These are phyloP conservation scores for Candida tetrigidarum DNA, from an alignment of 1,139 yeast genomes.

Conservation along the genomic window DNA sequence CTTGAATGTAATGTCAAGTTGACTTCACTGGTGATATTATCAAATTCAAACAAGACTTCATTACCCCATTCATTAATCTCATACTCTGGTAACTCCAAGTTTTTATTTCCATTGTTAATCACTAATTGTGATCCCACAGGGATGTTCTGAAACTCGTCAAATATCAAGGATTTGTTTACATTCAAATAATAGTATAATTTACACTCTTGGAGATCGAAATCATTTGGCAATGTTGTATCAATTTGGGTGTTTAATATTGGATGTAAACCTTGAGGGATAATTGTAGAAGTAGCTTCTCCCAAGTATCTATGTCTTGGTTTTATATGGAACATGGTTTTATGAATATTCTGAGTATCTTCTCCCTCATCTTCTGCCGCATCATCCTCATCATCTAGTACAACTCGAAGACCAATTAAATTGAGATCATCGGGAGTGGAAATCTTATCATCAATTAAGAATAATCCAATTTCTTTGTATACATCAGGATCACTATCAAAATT, in stretches of 20 bases:
- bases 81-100: conserved; percentile 50
- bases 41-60: conserved; percentile 39
- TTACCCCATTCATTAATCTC: conserved; percentile 45
- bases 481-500: conserved; percentile 12
- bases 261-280: conserved; percentile 41
- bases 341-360: conserved; percentile 21
- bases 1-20: conserved; percentile 42
- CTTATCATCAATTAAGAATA: conserved; percentile 33
- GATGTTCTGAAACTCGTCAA: conserved; percentile 42
- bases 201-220: conserved; percentile 35
- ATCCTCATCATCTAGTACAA: conserved; percentile 24
- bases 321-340: conserved; percentile 46
- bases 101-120: conserved; percentile 35
- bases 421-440: conserved; percentile 33
- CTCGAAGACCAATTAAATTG: conserved; percentile 40
- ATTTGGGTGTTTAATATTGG: conserved; percentile 31
- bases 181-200: conserved; percentile 37
- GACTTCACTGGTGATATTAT: conserved; percentile 17
- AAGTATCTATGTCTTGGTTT: conserved; percentile 43
- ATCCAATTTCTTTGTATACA: conserved; percentile 36
- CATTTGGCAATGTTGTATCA: conserved; percentile 20
- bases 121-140: conserved; percentile 31
- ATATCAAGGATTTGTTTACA: conserved; percentile 38
- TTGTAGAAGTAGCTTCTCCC: conserved; percentile 11
- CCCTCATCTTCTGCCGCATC: conserved; percentile 18